A percentile compares a stretch with the other conserved stretches of the same genome.
Evolutionary conservation across 495 filamentous ascomycete species (phyloP).

Genomic region (Penicillium ucsense): DNA sequence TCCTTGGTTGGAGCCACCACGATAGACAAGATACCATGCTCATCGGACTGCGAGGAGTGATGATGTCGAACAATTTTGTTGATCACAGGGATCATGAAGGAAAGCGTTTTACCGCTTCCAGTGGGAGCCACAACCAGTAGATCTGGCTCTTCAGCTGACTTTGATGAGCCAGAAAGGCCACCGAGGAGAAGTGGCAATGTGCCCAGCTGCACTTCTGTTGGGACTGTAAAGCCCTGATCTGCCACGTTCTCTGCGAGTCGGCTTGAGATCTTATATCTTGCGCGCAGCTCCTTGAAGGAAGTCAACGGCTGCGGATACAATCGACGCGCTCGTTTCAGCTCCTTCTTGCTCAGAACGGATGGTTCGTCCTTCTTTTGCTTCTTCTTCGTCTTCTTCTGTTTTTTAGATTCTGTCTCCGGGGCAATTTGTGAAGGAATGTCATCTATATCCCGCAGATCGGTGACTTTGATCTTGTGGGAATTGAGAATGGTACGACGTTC

Average conservation of each 20-base stretch:
- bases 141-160: constrained; percentile 42
- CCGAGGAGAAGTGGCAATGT: constrained; percentile 68
- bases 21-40: constrained; percentile 49
- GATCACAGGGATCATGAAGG: constrained; percentile 80
- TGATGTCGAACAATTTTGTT: constrained; percentile 55
- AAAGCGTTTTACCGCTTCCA: constrained; percentile 93
- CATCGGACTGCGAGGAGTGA: constrained; percentile 32
- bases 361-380: constrained; percentile 35
- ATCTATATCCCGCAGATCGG: constrained; percentile 46
- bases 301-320: constrained; percentile 68
- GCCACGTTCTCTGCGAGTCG: constrained; percentile 70
- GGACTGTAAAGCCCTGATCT: constrained; percentile 70
- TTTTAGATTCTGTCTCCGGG: constrained; percentile 39
- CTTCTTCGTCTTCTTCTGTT: constrained; percentile 45
- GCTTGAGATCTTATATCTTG: constrained; percentile 57
- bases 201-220: constrained; percentile 90
- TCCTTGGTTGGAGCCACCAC: constrained; percentile 90
- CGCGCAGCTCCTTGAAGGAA: constrained; percentile 63
- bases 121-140: constrained; percentile 86
- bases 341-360: constrained; percentile 40
- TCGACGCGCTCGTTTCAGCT: constrained; percentile 39
- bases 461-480: constrained; percentile 81
- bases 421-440: constrained; percentile 24
- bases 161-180: constrained; percentile 11
- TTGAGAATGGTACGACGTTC: constrained; percentile 67